Evolutionary conservation across 257 asterid genomes (phyloP).

Genomic region (Rhazya stricta): DNA sequence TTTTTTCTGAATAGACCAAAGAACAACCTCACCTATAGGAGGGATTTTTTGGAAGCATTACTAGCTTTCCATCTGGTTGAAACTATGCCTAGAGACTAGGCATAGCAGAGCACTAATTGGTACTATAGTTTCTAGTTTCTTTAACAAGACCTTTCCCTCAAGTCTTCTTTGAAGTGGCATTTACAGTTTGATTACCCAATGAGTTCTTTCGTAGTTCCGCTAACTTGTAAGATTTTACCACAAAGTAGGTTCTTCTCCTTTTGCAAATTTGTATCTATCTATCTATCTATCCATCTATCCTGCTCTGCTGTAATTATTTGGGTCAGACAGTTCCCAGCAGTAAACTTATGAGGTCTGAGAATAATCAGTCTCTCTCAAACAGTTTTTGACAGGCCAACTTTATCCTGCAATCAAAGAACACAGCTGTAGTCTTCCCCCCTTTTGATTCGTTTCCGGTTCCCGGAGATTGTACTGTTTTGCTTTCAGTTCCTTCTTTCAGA

Average conservation of each 20-base stretch:
- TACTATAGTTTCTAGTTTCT: no score
- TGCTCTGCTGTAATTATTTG: conserved; percentile 1
- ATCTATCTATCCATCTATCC: no score
- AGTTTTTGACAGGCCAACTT: neutral
- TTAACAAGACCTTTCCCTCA: no score
- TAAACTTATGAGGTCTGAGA: neutral
- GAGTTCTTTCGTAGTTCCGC: neutral
- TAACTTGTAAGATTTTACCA: no score
- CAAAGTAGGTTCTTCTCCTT: no score
- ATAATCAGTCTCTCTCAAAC: neutral
- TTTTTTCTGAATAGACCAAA: no score
- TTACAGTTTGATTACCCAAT: neutral
- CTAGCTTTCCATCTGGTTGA: neutral
- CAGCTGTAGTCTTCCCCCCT: neutral
- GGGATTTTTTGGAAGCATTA: neutral
- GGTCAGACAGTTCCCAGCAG: neutral
- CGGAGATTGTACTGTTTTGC: conserved; percentile 11
- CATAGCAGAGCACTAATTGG: neutral
- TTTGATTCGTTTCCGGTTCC: neutral
- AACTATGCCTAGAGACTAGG: neutral
- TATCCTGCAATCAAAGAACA: neutral
- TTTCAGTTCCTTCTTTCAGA: conserved; percentile 27
- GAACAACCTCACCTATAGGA: neutral
- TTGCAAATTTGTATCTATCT: no score
- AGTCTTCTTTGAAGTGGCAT: neutral